Conservation (phyloP, 179 eudicot genomes). For the Silene coronaria region DNA sequence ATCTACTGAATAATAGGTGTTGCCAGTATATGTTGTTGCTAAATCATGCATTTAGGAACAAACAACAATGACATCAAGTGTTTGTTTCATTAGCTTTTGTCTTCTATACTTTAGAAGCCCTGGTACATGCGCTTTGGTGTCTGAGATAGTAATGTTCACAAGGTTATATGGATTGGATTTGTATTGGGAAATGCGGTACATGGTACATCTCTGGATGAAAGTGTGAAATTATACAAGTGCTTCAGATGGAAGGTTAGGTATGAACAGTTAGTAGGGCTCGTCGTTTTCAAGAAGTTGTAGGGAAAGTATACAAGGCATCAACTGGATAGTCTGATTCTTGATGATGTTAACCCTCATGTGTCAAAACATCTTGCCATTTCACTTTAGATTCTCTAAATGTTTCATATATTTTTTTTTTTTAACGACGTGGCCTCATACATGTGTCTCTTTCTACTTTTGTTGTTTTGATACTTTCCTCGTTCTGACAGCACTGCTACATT, state of each 20-base stretch:
- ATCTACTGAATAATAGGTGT: not conserved
- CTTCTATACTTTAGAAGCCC: not conserved
- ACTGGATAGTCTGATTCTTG: too few species aligned
- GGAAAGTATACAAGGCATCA: not conserved
- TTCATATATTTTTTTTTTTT: not conserved
- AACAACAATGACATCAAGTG: not conserved
- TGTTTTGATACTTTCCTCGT: not conserved
- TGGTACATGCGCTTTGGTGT: not conserved
- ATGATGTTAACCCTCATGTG: not conserved
- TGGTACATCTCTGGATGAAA: too few species aligned
- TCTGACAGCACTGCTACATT: not conserved
- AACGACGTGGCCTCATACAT: not conserved
- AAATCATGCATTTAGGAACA: constrained; percentile 4
- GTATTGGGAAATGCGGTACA: not conserved
- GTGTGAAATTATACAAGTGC: not conserved
- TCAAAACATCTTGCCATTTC: not conserved
- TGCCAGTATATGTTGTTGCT: not conserved
- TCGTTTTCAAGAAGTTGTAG: not conserved
- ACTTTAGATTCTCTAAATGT: not conserved
- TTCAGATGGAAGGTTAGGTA: not conserved
- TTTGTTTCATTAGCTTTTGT: constrained; percentile 1
- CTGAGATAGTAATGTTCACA: not conserved
- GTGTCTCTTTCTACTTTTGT: not conserved
- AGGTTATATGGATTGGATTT: not conserved
- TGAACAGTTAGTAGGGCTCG: too few species aligned